Evolutionary conservation across 1,284 basidiomycete genomes (phyloP), one percentile per base, ranked within the genome.

Genomic region (Ceratobasidium papillatum): DNA sequence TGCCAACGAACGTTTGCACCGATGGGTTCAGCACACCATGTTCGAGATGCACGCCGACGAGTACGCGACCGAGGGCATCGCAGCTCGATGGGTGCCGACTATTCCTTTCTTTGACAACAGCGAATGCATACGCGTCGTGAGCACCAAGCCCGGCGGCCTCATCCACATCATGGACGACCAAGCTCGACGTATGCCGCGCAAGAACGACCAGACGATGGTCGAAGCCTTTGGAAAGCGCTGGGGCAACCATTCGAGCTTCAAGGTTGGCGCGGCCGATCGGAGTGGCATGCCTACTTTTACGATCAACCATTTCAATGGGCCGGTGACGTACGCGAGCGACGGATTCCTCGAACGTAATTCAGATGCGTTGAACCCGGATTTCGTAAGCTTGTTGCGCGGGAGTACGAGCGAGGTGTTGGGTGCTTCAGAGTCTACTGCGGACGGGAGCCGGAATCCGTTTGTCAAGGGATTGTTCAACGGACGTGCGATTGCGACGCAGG

Each of bases 151-250:
- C 1, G 94, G 95, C 17, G 97, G 98, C 3, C 86, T 99, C 38
- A 91, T 98, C 68, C 94, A 97, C 80, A 99, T 99, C 82, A 95
- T 99, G 91, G 96, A 99, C 81, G 97, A 99, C 80, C 95, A 98
- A 82, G 93, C 95, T 11, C 87, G 92, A 19, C 87, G 93, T 51
- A 87, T 89, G 77, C 91, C 93, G 43, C 96, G 95, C 84, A 97
- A 96, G 89, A 95, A 91, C 7, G 94, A 98, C 79, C 87, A 91
- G 74, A 95, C 93, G 3, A 98, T 99, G 95, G 90, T 97, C 19
- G 95, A 98, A 78, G 94, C 96, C 0, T 95, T 99, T 80, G 86
- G 88, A 71, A 98, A 98, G 83, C 89, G 96, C 2, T 99, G 96
- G 94, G 93, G 91, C 3, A 97, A 95, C 79, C 96, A 99, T 80